Conservation (phyloP, 2,329 filamentous ascomycete genomes). For the Aureobasidium sp. region DNA sequence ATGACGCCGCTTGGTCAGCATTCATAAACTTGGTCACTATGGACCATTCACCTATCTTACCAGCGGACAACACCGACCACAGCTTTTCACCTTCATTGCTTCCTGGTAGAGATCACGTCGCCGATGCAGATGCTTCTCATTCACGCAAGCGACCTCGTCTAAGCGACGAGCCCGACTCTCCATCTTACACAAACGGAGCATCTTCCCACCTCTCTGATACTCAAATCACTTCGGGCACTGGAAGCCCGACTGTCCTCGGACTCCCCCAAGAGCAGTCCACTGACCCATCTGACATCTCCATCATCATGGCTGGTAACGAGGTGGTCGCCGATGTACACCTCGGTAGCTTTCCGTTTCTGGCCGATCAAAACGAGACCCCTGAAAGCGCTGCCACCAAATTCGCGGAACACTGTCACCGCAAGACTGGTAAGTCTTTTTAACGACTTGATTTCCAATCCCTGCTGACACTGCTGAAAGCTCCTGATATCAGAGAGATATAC, state of each 20-base stretch:
- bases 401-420: background rate
- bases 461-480: background rate
- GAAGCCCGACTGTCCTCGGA: conserved; percentile 24
- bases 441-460: too few relatives aligned
- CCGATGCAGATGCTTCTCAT: conserved; percentile 35
- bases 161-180: conserved; percentile 27
- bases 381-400: background rate
- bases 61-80: background rate
- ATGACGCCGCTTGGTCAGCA: background rate
- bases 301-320: conserved; percentile 22
- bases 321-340: background rate
- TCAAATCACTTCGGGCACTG: background rate
- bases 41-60: conserved; percentile 15
- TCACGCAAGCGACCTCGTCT: conserved; percentile 38
- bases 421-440: background rate
- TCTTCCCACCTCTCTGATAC: conserved; percentile 18
- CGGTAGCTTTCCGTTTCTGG: background rate
- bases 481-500: background rate
- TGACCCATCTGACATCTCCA: background rate
- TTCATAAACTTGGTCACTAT: conserved; percentile 12
- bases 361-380: background rate
- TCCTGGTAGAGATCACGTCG: conserved; percentile 33
- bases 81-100: conserved; percentile 17
- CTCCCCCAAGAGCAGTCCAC: conserved; percentile 16
- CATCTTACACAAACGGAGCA: conserved; percentile 18